phyloP scores from a whole-genome alignment of 352 stramenopile species.

The Phytophthora chlamydospora region DNA sequence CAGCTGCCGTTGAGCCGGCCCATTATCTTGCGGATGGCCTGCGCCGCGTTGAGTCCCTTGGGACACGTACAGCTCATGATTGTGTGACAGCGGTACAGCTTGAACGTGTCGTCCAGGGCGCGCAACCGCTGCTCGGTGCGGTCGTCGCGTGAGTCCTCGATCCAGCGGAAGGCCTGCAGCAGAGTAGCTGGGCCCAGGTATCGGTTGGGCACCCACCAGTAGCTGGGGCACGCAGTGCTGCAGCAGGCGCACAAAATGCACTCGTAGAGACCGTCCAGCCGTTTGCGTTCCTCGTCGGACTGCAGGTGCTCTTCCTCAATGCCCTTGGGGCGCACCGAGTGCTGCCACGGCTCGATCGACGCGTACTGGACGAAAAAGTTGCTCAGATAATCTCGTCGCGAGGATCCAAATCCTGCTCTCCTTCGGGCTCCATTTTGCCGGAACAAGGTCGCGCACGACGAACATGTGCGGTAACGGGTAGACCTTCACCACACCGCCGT shows the following conservation, averaged over 20 bases:
- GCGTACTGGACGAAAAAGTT: slow-evolving; percentile 99
- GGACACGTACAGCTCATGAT: slow-evolving; percentile 99
- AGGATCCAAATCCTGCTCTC: no score
- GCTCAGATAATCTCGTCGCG: no score
- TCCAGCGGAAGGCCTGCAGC: slow-evolving; percentile 98
- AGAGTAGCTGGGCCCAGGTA: slow-evolving; percentile 93
- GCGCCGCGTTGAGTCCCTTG: slow-evolving; percentile 99
- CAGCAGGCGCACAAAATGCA: slow-evolving; percentile 99
- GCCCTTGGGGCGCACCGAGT: slow-evolving; percentile 91
- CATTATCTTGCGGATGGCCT: slow-evolving; percentile 92
- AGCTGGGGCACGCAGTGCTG: slow-evolving; percentile 98
- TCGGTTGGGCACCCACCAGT: slow-evolving; percentile 99
- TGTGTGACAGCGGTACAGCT: slow-evolving; percentile 99
- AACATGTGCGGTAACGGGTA: slow-evolving; percentile 99
- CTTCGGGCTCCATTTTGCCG: no score
- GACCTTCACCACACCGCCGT: slow-evolving; percentile 95
- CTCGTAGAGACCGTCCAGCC: slow-evolving; percentile 99
- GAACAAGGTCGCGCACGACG: slow-evolving; percentile 98
- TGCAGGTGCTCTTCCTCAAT: slow-evolving; percentile 88
- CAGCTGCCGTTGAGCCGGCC: slow-evolving; percentile 15
- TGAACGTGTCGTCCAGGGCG: slow-evolving; percentile 98
- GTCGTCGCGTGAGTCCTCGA: slow-evolving; percentile 98
- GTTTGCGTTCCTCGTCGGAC: slow-evolving; percentile 97
- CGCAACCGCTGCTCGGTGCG: slow-evolving; percentile 96
- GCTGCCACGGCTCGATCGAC: slow-evolving; percentile 99